Conservation (phyloP, 192 early-diverging fungal species). For the Phycomyces nitens region DNA sequence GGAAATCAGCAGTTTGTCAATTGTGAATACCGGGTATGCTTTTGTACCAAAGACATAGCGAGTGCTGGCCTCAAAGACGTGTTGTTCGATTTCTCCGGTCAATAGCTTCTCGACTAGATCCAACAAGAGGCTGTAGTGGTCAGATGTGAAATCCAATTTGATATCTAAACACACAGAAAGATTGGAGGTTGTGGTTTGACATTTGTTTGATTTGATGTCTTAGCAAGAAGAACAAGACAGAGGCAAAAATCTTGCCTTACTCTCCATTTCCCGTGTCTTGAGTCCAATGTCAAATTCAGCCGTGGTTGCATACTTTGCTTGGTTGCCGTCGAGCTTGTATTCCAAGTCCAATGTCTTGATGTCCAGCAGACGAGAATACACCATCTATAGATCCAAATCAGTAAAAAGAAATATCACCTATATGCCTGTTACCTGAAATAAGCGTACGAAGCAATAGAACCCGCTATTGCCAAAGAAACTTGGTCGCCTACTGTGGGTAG, state of each 20-base stretch:
- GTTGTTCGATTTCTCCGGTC: conserved; percentile 73
- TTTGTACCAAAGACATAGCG: conserved; percentile 85
- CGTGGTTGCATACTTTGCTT: conserved; percentile 50
- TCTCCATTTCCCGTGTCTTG: conserved; percentile 39
- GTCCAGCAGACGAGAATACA: conserved; percentile 70
- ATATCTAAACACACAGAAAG: conserved; percentile 6
- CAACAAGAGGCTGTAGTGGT: conserved; percentile 75
- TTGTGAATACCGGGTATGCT: conserved; percentile 83
- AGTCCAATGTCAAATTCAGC: conserved; percentile 49
- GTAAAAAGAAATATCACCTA: conserved; percentile 24
- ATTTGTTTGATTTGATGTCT: not conserved
- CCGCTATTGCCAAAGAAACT: conserved; percentile 84
- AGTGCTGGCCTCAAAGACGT: conserved; percentile 80
- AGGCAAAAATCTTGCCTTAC: not conserved
- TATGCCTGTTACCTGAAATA: conserved; percentile 62
- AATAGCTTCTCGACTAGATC: conserved; percentile 71
- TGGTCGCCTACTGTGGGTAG: conserved; percentile 3
- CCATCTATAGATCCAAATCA: conserved; percentile 46
- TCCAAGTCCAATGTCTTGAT: conserved; percentile 76
- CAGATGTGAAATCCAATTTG: conserved; percentile 52
- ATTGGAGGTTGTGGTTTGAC: too few species aligned
- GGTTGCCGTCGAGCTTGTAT: conserved; percentile 46
- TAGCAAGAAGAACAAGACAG: not conserved
- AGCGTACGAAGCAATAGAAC: conserved; percentile 89
- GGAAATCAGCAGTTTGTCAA: conserved; percentile 82